Conservation (phyloP, 2,329 filamentous ascomycete genomes). For the Colletotrichum navitas region DNA sequence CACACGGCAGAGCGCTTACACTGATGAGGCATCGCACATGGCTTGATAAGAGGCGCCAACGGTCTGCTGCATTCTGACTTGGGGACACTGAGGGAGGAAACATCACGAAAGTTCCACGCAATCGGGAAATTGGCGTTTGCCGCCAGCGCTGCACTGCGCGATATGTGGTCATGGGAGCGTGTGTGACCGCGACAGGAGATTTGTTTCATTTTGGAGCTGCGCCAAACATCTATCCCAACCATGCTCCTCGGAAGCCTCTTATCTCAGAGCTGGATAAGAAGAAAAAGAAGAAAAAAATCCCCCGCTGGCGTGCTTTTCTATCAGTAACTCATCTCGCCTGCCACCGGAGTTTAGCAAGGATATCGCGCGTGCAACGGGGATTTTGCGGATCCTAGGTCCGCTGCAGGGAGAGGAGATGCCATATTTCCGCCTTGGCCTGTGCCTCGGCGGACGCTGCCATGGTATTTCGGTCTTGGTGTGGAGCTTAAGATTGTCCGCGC, state of each 20-base stretch:
- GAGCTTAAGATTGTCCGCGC: background rate
- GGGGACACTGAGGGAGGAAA: background rate
- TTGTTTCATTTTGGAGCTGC: background rate
- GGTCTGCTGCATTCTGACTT: background rate
- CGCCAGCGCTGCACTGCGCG: background rate
- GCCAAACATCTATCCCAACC: background rate
- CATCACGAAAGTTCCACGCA: background rate
- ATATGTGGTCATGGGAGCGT: background rate
- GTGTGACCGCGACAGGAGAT: background rate
- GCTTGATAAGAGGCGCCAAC: background rate
- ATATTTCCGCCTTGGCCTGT: slow-evolving; percentile 13
- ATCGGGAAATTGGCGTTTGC: slow-evolving; percentile 2
- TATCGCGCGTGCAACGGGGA: background rate
- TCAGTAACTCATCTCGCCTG: slow-evolving; percentile 10
- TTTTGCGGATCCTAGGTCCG: slow-evolving; percentile 11
- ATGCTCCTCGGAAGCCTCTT: background rate
- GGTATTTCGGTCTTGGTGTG: slow-evolving; percentile 31
- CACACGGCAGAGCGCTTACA: slow-evolving; percentile 24
- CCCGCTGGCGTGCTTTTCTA: slow-evolving; percentile 2
- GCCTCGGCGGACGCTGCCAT: slow-evolving; percentile 32
- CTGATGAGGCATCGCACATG: slow-evolving; percentile 11
- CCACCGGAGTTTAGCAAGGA: background rate
- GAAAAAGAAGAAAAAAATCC: too few species aligned
- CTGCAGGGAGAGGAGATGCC: slow-evolving; percentile 2
- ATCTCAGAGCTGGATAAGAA: background rate